phyloP scores from a whole-genome alignment of 1,284 basidiomycete genomes.

The Ceratobasidium sp. region DNA sequence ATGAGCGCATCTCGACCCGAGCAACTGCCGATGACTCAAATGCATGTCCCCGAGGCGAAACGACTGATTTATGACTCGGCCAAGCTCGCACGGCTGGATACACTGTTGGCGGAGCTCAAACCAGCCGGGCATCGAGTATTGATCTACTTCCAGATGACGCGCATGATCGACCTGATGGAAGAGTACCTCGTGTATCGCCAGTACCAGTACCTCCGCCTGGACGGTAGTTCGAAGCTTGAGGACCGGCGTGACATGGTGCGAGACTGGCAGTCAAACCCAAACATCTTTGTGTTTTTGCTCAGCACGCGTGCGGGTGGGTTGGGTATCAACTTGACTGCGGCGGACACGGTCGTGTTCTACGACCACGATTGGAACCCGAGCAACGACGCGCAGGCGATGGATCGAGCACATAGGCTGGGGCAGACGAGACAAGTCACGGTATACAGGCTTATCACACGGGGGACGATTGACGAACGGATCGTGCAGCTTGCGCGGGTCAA shows the following conservation, averaged over 20 bases:
- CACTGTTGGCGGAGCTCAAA: conserved; percentile 92
- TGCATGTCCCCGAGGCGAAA: conserved; percentile 96
- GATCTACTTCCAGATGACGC: conserved; percentile 99
- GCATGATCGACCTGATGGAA: conserved; percentile 99
- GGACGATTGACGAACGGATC: conserved; percentile 99
- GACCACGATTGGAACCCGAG: conserved; percentile 99
- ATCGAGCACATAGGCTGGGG: conserved; percentile 97
- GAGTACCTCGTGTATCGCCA: conserved; percentile 98
- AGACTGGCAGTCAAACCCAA: conserved; percentile 98
- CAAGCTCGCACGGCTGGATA: conserved; percentile 93
- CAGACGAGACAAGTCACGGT: conserved; percentile 99
- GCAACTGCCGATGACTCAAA: conserved; percentile 86
- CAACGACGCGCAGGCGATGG: conserved; percentile 99
- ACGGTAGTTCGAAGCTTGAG: conserved; percentile 95
- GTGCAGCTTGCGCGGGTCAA: conserved; percentile 94
- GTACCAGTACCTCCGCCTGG: conserved; percentile 96
- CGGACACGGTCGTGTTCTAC: conserved; percentile 98
- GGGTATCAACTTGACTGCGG: conserved; percentile 98
- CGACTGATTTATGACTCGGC: conserved; percentile 97
- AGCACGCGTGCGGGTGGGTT: conserved; percentile 97
- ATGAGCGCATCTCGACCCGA: conserved; percentile 75
- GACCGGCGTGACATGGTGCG: conserved; percentile 99
- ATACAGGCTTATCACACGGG: conserved; percentile 95
- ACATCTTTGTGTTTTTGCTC: conserved; percentile 95
- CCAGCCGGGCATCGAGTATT: conserved; percentile 93